Base-by-base conservation (phyloP, 495 filamentous ascomycete genomes). In the Neurospora terricola region DNA sequence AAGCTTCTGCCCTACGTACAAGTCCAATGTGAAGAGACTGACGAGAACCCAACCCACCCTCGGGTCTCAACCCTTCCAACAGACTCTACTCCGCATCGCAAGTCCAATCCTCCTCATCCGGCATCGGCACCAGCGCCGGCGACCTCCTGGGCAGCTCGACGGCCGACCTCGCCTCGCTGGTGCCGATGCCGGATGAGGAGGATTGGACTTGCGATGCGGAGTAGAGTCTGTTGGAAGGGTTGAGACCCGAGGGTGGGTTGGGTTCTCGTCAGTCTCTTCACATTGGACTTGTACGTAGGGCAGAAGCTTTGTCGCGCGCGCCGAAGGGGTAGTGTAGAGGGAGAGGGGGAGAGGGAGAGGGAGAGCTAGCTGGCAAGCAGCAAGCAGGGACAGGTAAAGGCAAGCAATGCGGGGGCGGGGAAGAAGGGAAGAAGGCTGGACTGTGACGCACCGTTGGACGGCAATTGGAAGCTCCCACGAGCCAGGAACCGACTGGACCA, bases 381-480 rank as follows among this genome's bases (percentile, higher is more conserved):
- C 54, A 30, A 59, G 48, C 21, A 27, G 21, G 21, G 27, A 12
- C 45, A 23, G 45, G 11, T 23, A 59, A 59, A 8, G 12, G 27
- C 54, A 62, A 69, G 30, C 34, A 68, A 9, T 62, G 70, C 69
- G 69, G 72, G 40, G 39, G 18, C 21, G 40, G 43, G 59, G n/a
- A 34, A 21, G 30, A 30, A 73, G n/a, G 69, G 39, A 54, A 54
- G 18, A 73, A 36, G 70, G 43, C 30, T n/a, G 48, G 27, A 38
- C 9, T 16, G 34, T 23, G 70, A 70, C 80, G 79, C 84, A 95
- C 91, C 91, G 87, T 78, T 96, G 92, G 71, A 93, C 92, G 71
- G 93, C 93, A 78, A 92, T 90, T 69, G 94, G 94, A 70, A 98
- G 84, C 82, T 99, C 96, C 87, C 96, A 99, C 76, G 92, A 92